These are phyloP conservation scores for Aspergillus ruber DNA, from an alignment of 2,329 filamentous ascomycete species.

Conservation along the genomic window DNA sequence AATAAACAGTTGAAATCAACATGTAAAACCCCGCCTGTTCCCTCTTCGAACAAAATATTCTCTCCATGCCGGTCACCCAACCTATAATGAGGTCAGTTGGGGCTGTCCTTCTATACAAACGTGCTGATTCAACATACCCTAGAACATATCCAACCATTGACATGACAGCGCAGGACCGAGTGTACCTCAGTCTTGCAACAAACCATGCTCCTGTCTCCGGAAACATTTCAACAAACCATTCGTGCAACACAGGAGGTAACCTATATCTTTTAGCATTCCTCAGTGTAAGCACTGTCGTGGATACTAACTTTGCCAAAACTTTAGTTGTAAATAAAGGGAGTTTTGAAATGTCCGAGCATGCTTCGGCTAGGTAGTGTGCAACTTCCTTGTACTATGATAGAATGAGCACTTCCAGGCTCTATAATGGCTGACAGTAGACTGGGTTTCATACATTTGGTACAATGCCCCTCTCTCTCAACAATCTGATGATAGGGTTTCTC, in stretches of 20 bases:
- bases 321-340: conserved; percentile 64
- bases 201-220: conserved; percentile 93
- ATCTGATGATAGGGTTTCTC: conserved; percentile 76
- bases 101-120: neutral
- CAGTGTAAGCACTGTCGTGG: neutral
- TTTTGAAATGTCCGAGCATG: conserved; percentile 57
- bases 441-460: conserved; percentile 37
- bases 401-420: neutral
- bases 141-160: conserved; percentile 98
- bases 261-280: conserved; percentile 29
- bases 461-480: conserved; percentile 71
- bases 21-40: conserved; percentile 88
- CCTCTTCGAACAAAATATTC: conserved; percentile 91
- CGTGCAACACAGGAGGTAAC: conserved; percentile 77
- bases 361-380: conserved; percentile 54
- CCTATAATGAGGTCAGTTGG: conserved; percentile 27
- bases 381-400: conserved; percentile 61
- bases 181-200: conserved; percentile 77
- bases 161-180: conserved; percentile 93
- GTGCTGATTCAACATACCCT: conserved; percentile 38
- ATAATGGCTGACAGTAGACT: neutral
- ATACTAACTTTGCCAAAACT: conserved; percentile 42
- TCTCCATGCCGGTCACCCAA: conserved; percentile 94
- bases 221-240: conserved; percentile 95
- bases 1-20: conserved; percentile 99